phyloP scores from a whole-genome alignment of 352 stramenopile species.

The Poterioochromonas sp. region DNA sequence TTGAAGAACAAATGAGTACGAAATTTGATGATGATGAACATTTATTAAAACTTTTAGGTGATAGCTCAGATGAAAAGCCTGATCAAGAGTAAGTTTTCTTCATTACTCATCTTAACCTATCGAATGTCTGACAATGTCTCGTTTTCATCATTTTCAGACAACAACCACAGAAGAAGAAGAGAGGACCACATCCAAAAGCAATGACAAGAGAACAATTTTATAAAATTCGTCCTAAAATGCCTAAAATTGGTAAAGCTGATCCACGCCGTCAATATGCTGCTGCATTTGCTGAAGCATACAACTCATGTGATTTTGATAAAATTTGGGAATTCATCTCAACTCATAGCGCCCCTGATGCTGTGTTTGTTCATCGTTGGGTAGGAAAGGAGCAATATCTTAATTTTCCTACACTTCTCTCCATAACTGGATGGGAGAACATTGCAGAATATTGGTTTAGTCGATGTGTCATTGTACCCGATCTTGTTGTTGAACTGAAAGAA shows the following conservation, averaged over 20 bases:
- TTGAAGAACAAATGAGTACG: neutral
- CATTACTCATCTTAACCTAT: neutral
- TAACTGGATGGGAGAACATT: neutral
- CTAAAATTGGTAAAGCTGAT: neutral
- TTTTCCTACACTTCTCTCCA: neutral
- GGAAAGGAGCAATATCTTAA: neutral
- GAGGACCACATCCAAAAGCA: neutral
- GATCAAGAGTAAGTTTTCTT: neutral
- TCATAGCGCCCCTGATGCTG: neutral
- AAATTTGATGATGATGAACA: neutral
- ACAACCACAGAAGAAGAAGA: neutral
- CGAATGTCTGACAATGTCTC: neutral
- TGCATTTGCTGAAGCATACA: neutral
- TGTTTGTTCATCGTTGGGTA: neutral
- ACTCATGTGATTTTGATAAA: neutral
- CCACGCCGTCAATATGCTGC: neutral
- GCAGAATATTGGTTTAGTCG: neutral
- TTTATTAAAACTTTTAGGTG: neutral
- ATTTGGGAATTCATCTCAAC: neutral
- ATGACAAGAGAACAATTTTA: conserved; percentile 5
- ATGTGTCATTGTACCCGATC: neutral
- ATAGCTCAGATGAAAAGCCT: neutral
- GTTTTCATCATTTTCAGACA: neutral
- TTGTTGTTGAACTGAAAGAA: neutral
- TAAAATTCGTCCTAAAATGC: neutral